Evolutionary conservation across 768 basidiomycete genomes (phyloP).

Genomic region (Boletus reticuloceps): DNA sequence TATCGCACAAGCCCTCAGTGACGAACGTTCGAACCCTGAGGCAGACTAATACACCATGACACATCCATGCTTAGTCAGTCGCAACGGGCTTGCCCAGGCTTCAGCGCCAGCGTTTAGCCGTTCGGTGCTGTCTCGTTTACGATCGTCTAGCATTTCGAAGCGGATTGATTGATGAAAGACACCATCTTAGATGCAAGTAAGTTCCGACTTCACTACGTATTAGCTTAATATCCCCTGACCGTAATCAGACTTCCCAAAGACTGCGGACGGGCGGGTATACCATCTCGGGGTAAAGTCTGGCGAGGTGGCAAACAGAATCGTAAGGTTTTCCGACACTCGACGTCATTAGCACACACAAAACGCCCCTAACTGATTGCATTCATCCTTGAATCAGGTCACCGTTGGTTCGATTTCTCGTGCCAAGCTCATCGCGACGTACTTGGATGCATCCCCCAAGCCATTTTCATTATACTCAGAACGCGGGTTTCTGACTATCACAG

Average conservation of each 20-base stretch:
- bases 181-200: slow-evolving; percentile 64
- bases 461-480: slow-evolving; percentile 70
- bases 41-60: background rate
- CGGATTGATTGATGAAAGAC: slow-evolving; percentile 50
- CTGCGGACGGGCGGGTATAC: slow-evolving; percentile 71
- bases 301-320: slow-evolving; percentile 80
- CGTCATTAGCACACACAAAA: background rate
- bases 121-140: background rate
- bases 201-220: slow-evolving; percentile 25
- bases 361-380: background rate
- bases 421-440: slow-evolving; percentile 49
- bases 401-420: slow-evolving; percentile 75
- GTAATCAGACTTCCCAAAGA: slow-evolving; percentile 68
- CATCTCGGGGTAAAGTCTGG: slow-evolving; percentile 74
- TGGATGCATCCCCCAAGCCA: slow-evolving; percentile 58
- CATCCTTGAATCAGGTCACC: slow-evolving; percentile 49
- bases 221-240: background rate
- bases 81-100: background rate
- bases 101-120: background rate
- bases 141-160: background rate
- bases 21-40: too few relatives aligned
- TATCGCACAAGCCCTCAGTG: too few relatives aligned
- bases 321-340: slow-evolving; percentile 31
- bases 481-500: slow-evolving; percentile 73
- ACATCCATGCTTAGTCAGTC: slow-evolving; percentile 6